phyloP scores from a whole-genome alignment of 345 rosid species.

The Populus nigra region DNA sequence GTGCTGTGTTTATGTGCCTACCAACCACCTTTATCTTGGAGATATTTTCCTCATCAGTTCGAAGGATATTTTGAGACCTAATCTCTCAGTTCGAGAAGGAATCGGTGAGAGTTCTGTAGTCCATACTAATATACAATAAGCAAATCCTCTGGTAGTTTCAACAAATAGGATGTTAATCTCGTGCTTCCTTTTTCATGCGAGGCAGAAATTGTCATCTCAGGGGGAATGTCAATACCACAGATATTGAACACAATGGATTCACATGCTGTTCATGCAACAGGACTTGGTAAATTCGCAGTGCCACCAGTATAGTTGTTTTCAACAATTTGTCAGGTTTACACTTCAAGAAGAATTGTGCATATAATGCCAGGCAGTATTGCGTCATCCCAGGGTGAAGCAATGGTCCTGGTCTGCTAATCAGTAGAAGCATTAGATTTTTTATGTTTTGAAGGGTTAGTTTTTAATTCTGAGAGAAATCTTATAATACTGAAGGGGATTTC shows the following conservation, averaged over 20 bases:
- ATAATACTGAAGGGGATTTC: too few species aligned
- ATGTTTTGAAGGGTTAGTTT: too few species aligned
- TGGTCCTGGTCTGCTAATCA: too few species aligned
- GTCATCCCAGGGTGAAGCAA: too few species aligned
- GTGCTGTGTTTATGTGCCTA: slow-evolving; percentile 60
- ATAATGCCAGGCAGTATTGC: background rate
- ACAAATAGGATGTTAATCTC: background rate
- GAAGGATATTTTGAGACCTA: slow-evolving; percentile 62
- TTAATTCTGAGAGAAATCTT: too few species aligned
- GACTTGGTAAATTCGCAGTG: slow-evolving; percentile 35
- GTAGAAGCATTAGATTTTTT: too few species aligned
- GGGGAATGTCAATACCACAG: slow-evolving; percentile 69
- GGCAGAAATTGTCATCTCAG: slow-evolving; percentile 67
- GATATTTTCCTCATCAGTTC: slow-evolving; percentile 59
- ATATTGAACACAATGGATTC: slow-evolving; percentile 43
- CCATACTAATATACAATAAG: too few species aligned
- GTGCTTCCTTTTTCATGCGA: background rate
- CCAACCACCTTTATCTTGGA: slow-evolving; percentile 70
- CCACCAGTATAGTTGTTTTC: slow-evolving; percentile 24
- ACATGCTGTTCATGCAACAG: slow-evolving; percentile 31
- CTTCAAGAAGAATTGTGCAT: background rate
- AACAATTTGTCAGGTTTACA: background rate
- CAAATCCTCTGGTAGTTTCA: too few species aligned
- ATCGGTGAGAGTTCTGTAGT: slow-evolving; percentile 40
- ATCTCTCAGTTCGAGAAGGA: slow-evolving; percentile 62